Base-by-base conservation (phyloP, 495 filamentous ascomycete species). In the Penicillium manginii region DNA sequence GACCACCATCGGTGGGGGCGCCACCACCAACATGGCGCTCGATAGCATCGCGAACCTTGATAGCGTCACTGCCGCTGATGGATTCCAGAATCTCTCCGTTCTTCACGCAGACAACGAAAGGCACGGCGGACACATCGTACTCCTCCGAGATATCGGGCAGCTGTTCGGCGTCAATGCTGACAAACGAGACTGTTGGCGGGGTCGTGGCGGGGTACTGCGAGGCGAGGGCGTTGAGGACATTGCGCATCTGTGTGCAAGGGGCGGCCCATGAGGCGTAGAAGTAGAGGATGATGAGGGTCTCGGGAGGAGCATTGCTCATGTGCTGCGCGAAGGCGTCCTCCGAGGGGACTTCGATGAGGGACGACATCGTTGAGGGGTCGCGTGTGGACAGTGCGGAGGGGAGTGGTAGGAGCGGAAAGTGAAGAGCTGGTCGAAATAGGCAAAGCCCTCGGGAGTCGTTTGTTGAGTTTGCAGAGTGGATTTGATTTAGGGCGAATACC, bases 261-360 rank as follows among this genome's bases (percentile, higher is more conserved):
- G 90, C 91, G n/a, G 96, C 94, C 94, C 96, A 98, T 65, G 92
- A 88, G 0, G 96, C 90, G 75, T 97, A 88, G 79, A 98, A 98
- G 71, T 92, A 96, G 64, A 97, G 83, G 63, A 96, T 84, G 49
- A 90, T 76, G 35, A 96, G 83, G 11, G 88, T 81, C 6, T 86
- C 80, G 4, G 86, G 63, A 0, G 90, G 84, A 15, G 93, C 81
- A 18, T 86, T 78, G 49, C 80, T 72, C 54, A 90, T 70, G 69
- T 89, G 80, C 33, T 81, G 63, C 37, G 81, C 71, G 84, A 94
- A 98, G 61, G 83, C 83, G 56, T 80, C 74, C 57, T 88, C 84
- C 53, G 79, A 82, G 48, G 78, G 81, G 76, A 97, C 90, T 72
- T 92, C 88, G 61, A 78, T 81, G 65, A 97, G 80, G 21, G 81